Conservation (phyloP, 139 green algal species). For the Trebouxia sp. region DNA sequence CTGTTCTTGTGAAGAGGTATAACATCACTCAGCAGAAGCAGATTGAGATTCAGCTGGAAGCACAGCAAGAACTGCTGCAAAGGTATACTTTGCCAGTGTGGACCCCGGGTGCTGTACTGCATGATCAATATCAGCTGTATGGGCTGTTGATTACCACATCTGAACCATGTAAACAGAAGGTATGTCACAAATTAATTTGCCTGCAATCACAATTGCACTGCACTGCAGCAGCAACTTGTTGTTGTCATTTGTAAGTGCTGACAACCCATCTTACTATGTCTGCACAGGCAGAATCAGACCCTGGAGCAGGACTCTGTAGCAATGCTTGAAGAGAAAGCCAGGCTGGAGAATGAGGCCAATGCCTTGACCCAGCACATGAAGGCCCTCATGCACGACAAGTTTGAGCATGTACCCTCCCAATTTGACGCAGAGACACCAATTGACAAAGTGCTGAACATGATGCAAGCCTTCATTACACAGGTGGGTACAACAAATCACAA, state of each 20-base stretch:
- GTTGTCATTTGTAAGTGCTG: no score
- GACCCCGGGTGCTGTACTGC: background rate
- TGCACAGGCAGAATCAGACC: background rate
- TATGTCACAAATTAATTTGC: background rate
- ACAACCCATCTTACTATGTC: no score
- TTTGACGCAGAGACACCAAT: background rate
- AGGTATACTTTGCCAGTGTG: background rate
- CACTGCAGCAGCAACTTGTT: background rate
- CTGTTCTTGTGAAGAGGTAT: background rate
- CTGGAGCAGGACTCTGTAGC: background rate
- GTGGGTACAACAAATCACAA: no score
- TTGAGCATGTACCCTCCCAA: background rate
- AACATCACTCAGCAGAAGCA: background rate
- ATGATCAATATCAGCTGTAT: background rate
- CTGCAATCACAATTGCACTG: background rate
- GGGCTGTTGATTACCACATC: no score
- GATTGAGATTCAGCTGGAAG: background rate
- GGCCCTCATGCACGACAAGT: conserved; percentile 6
- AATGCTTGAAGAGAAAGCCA: background rate
- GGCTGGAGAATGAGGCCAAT: background rate
- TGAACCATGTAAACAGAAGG: background rate
- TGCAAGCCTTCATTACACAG: no score
- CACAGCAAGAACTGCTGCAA: background rate
- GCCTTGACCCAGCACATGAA: background rate
- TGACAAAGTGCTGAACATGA: background rate